A percentile compares a stretch with the other conserved stretches of the same genome.
phyloP scores from a whole-genome alignment of 2,329 filamentous ascomycete genomes.

The Dryadomyces quercus-mongolicae region DNA sequence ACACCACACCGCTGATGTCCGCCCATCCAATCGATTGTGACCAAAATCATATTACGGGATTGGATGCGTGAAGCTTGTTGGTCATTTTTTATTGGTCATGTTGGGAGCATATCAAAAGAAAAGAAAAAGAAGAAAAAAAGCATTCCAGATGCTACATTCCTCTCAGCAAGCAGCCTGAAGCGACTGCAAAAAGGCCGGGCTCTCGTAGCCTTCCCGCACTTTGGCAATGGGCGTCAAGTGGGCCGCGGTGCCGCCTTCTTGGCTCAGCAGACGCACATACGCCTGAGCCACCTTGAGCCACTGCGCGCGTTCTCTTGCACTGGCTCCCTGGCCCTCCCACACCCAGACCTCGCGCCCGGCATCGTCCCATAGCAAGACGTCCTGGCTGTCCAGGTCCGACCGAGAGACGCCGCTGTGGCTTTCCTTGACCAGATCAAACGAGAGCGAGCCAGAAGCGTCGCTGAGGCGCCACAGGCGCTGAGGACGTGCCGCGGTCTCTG shows the following conservation, averaged over 20 bases:
- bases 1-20: no score
- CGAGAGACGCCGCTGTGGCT: slow-evolving; percentile 26
- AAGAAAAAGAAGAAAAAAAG: no score
- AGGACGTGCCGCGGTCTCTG: slow-evolving; percentile 25
- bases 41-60: no score
- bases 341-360: slow-evolving; percentile 48
- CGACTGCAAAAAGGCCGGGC: slow-evolving; percentile 32
- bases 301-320: slow-evolving; percentile 41
- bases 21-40: no score
- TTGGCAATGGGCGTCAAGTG: slow-evolving; percentile 41
- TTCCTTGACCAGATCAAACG: slow-evolving; percentile 47
- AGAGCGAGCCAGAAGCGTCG: slow-evolving; percentile 44
- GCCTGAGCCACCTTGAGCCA: slow-evolving; percentile 50
- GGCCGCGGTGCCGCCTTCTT: slow-evolving; percentile 11
- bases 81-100: neutral
- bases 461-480: slow-evolving; percentile 46
- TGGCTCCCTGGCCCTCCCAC: slow-evolving; percentile 50
- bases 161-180: neutral
- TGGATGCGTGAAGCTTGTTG: no score
- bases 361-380: slow-evolving; percentile 52
- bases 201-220: slow-evolving; percentile 44
- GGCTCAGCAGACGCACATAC: slow-evolving; percentile 33
- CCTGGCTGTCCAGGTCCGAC: slow-evolving; percentile 41
- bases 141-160: no score
- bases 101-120: no score